phyloP scores from a whole-genome alignment of 1,139 yeast species.

The Debaryomyces fabryi region DNA sequence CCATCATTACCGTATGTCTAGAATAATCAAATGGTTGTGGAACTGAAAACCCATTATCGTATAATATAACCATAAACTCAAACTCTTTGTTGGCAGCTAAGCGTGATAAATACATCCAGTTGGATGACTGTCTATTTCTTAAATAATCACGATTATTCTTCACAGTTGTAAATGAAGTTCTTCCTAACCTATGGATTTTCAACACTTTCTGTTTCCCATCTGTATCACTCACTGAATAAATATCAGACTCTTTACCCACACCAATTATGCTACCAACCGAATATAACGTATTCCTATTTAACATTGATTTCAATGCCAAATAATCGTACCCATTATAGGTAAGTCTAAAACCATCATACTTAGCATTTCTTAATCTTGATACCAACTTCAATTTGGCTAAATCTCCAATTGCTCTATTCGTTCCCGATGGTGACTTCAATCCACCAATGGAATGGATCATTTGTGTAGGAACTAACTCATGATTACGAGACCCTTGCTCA shows the following conservation, averaged over 20 bases:
- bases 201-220: slow-evolving; percentile 69
- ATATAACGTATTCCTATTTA: slow-evolving; percentile 70
- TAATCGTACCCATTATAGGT: slow-evolving; percentile 92
- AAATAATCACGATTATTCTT: slow-evolving; percentile 93
- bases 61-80: slow-evolving; percentile 77
- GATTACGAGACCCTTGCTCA: slow-evolving; percentile 89
- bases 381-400: slow-evolving; percentile 84
- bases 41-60: slow-evolving; percentile 76
- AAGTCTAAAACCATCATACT: slow-evolving; percentile 88
- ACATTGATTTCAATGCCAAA: slow-evolving; percentile 81
- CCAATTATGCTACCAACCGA: slow-evolving; percentile 90
- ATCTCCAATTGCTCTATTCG: slow-evolving; percentile 78
- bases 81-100: slow-evolving; percentile 92
- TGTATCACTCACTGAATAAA: slow-evolving; percentile 79
- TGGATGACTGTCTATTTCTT: slow-evolving; percentile 63
- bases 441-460: slow-evolving; percentile 82
- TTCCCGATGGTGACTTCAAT: slow-evolving; percentile 72
- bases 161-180: slow-evolving; percentile 90
- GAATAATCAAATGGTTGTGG: slow-evolving; percentile 90
- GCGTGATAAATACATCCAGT: slow-evolving; percentile 91
- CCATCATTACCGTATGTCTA: slow-evolving; percentile 93
- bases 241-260: slow-evolving; percentile 97
- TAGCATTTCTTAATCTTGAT: slow-evolving; percentile 78
- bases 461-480: slow-evolving; percentile 90
- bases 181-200: slow-evolving; percentile 90